These are phyloP conservation scores for Brassica balearica DNA, from an alignment of 441 rosid genomes.

Conservation along the genomic window DNA sequence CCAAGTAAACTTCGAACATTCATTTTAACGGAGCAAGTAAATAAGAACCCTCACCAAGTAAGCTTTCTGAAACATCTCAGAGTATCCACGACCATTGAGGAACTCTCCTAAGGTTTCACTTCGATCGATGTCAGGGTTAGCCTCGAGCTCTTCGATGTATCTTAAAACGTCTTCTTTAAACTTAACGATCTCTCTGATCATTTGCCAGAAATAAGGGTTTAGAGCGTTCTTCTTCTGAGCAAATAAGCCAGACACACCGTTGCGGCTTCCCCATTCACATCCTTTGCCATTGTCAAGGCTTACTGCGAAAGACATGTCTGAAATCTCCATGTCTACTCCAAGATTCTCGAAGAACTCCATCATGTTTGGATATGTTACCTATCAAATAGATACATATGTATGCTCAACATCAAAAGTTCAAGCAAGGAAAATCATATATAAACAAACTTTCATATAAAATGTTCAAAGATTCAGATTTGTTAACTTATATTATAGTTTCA, in stretches of 20 bases:
- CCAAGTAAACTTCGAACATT: background rate
- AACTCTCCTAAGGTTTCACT: conserved; percentile 78
- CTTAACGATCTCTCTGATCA: conserved; percentile 75
- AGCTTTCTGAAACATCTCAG: conserved; percentile 80
- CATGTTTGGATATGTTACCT: conserved; percentile 94
- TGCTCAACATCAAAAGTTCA: conserved; percentile 2
- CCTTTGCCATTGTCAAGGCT: conserved; percentile 82
- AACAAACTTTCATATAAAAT: background rate
- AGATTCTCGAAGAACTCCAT: conserved; percentile 85
- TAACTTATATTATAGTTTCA: background rate
- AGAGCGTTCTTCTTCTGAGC: conserved; percentile 72
- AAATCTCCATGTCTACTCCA: conserved; percentile 84
- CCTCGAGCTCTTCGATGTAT: conserved; percentile 71
- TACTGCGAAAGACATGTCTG: conserved; percentile 90
- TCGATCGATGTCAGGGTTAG: conserved; percentile 64
- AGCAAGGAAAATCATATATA: background rate
- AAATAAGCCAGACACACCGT: conserved; percentile 76
- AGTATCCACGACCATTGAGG: conserved; percentile 66
- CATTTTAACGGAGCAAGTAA: background rate
- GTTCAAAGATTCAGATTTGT: background rate
- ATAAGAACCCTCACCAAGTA: conserved; percentile 64
- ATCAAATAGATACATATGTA: conserved; percentile 12
- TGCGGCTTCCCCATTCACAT: conserved; percentile 94
- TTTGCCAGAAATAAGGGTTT: conserved; percentile 85
- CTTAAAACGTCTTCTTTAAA: conserved; percentile 74